A percentile compares a stretch with the other conserved stretches of the same genome.
Conservation (phyloP, 1,284 basidiomycete species). For the Ceratobasidium sp. region DNA sequence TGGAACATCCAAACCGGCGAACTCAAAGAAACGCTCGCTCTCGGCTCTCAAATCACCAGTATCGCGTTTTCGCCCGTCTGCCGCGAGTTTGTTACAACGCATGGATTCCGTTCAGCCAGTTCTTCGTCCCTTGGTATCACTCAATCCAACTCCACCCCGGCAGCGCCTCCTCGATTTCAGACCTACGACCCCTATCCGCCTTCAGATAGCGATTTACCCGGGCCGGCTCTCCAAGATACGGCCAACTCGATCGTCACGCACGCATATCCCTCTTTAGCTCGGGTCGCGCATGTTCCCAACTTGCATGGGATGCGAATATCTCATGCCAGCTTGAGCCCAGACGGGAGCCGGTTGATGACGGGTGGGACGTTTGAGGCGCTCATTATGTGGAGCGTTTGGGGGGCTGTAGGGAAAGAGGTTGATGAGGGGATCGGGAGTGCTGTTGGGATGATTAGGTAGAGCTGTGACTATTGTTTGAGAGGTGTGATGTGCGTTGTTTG, state of each 20-base stretch:
- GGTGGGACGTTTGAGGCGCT: constrained; percentile 44
- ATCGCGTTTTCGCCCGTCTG: constrained; percentile 68
- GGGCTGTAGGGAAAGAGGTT: constrained; percentile 26
- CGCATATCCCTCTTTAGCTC: constrained; percentile 64
- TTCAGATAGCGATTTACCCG: background rate
- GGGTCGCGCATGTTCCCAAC: constrained; percentile 63
- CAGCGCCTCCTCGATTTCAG: constrained; percentile 46
- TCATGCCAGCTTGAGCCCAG: constrained; percentile 41
- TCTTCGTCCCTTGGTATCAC: constrained; percentile 51
- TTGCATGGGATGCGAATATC: constrained; percentile 44
- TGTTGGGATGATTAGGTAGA: constrained; percentile 37
- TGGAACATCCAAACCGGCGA: constrained; percentile 63
- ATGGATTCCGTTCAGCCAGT: constrained; percentile 62
- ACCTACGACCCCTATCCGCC: constrained; percentile 32
- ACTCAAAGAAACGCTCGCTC: constrained; percentile 62
- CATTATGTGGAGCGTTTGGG: constrained; percentile 43
- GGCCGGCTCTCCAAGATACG: constrained; percentile 22
- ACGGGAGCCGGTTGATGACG: constrained; percentile 42
- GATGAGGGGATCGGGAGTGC: constrained; percentile 34
- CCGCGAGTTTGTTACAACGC: constrained; percentile 69
- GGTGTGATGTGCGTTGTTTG: background rate
- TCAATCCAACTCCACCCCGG: constrained; percentile 50
- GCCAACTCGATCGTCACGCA: constrained; percentile 70
- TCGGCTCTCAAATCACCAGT: constrained; percentile 67
- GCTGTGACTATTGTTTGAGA: background rate